These are phyloP conservation scores for Fusarium sp. DNA, from an alignment of 2,329 filamentous ascomycete species.

Conservation along the genomic window DNA sequence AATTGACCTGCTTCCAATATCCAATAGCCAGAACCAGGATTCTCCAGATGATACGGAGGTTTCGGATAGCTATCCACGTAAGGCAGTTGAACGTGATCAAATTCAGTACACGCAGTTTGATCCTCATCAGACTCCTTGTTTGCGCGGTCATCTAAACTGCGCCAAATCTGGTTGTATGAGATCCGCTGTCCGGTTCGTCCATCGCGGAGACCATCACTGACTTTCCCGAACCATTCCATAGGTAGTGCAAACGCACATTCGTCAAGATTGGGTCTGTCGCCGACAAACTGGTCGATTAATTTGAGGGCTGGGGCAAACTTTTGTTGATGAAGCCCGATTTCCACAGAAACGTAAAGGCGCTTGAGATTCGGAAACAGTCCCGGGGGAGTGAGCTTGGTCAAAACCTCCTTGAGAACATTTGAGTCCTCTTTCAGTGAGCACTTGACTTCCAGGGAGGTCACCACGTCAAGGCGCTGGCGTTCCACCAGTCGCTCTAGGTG, in stretches of 20 bases:
- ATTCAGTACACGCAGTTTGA: too few relatives aligned
- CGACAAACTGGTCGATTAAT: neutral
- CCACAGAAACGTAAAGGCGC: neutral
- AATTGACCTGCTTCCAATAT: slow-evolving; percentile 5
- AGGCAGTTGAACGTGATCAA: neutral
- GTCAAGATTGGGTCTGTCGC: neutral
- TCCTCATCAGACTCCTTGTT: neutral
- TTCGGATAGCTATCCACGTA: slow-evolving; percentile 13
- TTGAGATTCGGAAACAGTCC: neutral
- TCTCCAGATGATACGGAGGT: slow-evolving; percentile 2
- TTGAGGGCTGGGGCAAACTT: neutral
- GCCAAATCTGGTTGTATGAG: slow-evolving; percentile 14
- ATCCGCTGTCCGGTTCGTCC: neutral
- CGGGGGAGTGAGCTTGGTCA: neutral
- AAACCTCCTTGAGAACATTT: neutral
- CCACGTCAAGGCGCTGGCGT: neutral
- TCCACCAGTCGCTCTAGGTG: neutral
- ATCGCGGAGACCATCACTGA: neutral
- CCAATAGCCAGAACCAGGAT: slow-evolving; percentile 6
- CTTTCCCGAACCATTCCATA: neutral
- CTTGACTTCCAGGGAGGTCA: slow-evolving; percentile 20
- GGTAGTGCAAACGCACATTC: slow-evolving; percentile 13
- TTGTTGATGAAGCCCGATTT: neutral
- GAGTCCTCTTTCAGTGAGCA: neutral
- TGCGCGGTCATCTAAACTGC: neutral